Percentiles rank a stretch among this genome's conserved stretches.
Conservation (phyloP, 305 asterid species). For the Solanum aculeatissimum region DNA sequence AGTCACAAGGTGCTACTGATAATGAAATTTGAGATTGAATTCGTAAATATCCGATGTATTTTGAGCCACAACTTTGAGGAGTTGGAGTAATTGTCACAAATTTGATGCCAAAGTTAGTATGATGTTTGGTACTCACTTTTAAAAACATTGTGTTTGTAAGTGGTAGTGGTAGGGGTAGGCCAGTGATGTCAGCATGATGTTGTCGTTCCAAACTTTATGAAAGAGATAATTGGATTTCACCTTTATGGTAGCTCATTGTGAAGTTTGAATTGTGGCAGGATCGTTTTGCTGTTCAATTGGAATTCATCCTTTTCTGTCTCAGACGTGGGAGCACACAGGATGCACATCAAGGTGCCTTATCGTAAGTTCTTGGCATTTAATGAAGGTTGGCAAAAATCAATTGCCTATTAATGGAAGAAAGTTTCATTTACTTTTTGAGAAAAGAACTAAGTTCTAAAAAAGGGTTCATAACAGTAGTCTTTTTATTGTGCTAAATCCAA, state of each 20-base stretch:
- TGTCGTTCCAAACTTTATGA: background rate
- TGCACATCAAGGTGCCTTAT: conserved; percentile 41
- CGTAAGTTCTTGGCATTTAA: conserved; percentile 26
- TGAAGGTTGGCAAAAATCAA: background rate
- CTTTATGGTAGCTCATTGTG: background rate
- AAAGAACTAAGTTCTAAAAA: background rate
- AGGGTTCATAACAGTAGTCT: background rate
- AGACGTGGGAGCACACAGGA: conserved; percentile 29
- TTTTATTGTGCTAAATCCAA: background rate
- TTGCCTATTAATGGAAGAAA: background rate
- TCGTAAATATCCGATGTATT: background rate
- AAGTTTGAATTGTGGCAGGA: conserved; percentile 32
- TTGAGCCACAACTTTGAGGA: background rate
- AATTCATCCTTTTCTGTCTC: conserved; percentile 44
- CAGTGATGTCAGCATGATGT: background rate
- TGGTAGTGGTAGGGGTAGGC: background rate
- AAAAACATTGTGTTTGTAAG: background rate
- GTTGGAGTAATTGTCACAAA: background rate
- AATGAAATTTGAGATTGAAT: background rate
- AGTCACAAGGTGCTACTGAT: background rate
- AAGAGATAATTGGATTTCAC: background rate
- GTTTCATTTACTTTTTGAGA: background rate
- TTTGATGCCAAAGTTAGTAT: background rate
- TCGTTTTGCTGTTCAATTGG: conserved; percentile 51
- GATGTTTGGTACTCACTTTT: background rate